These are phyloP conservation scores for Fusarium aywerte DNA, from an alignment of 2,329 filamentous ascomycete species.

Conservation along the genomic window DNA sequence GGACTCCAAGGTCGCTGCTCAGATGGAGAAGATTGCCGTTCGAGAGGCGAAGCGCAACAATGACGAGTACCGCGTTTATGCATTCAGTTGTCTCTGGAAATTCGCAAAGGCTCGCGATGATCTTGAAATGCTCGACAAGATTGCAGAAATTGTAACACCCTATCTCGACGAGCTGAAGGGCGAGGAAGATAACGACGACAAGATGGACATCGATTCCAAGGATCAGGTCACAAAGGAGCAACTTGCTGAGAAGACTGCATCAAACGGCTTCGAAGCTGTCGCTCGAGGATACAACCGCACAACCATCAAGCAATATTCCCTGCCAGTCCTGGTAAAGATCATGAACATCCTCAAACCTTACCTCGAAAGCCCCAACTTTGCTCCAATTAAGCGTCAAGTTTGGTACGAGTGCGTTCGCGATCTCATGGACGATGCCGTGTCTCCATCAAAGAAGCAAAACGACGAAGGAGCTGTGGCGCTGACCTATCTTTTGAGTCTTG, in stretches of 20 bases:
- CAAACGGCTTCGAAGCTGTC: conserved; percentile 62
- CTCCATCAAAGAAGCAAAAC: conserved; percentile 32
- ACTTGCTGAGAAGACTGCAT: conserved; percentile 56
- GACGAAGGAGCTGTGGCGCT: conserved; percentile 42
- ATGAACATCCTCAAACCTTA: conserved; percentile 55
- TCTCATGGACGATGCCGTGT: conserved; percentile 57
- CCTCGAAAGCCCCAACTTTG: conserved; percentile 53
- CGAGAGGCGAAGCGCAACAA: conserved; percentile 95
- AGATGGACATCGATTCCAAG: conserved; percentile 74
- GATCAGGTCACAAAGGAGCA: conserved; percentile 51
- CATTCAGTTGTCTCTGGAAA: conserved; percentile 76
- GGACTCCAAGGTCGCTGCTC: conserved; percentile 64
- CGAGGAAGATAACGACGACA: conserved; percentile 68
- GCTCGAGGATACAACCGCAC: conserved; percentile 61
- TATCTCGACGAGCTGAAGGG: conserved; percentile 68
- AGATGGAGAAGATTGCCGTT: conserved; percentile 82
- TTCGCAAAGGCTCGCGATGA: conserved; percentile 76
- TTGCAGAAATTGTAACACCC: conserved; percentile 70
- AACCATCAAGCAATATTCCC: conserved; percentile 52
- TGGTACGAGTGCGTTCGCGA: conserved; percentile 64
- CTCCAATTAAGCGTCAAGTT: conserved; percentile 58
- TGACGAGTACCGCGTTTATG: conserved; percentile 80
- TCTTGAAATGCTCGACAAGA: conserved; percentile 75
- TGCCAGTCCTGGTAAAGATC: conserved; percentile 54
- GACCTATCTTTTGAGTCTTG: conserved; percentile 60